Evolutionary conservation across 768 basidiomycete genomes (phyloP).

Genomic region (Pisolithus tinctorius): DNA sequence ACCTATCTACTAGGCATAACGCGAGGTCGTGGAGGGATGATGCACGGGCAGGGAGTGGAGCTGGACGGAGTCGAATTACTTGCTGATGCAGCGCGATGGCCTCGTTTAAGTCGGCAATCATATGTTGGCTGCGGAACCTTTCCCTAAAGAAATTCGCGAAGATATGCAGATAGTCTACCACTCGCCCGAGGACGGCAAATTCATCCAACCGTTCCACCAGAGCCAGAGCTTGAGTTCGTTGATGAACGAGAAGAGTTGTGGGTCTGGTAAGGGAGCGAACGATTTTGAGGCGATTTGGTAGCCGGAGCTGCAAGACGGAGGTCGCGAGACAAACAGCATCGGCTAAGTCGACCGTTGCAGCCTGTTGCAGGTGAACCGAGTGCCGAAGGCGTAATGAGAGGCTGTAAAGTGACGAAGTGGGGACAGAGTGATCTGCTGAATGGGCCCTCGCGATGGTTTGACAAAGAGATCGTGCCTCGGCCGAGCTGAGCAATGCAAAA

Average conservation of each 20-base stretch:
- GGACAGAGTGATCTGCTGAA: neutral
- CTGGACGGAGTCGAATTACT: neutral
- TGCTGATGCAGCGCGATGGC: neutral
- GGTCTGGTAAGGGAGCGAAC: too few relatives aligned
- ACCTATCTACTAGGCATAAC: too few relatives aligned
- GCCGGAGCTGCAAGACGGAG: neutral
- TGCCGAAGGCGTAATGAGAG: neutral
- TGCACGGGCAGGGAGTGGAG: too few relatives aligned
- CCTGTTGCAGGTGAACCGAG: neutral
- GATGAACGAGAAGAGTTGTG: too few relatives aligned
- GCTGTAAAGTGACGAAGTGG: neutral
- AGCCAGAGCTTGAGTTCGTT: too few relatives aligned
- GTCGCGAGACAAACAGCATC: neutral
- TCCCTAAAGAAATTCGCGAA: conserved; percentile 24
- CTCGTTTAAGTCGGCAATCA: neutral
- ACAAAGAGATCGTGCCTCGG: neutral
- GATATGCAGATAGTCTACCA: neutral
- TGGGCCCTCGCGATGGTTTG: neutral
- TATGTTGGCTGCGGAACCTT: neutral
- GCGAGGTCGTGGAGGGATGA: too few relatives aligned
- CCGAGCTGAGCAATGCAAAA: neutral
- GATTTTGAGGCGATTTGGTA: neutral
- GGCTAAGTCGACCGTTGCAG: neutral
- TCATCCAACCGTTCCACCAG: too few relatives aligned
- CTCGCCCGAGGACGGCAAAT: too few relatives aligned